phyloP scores from a whole-genome alignment of 345 rosid genomes.

The Brassica rapa region DNA sequence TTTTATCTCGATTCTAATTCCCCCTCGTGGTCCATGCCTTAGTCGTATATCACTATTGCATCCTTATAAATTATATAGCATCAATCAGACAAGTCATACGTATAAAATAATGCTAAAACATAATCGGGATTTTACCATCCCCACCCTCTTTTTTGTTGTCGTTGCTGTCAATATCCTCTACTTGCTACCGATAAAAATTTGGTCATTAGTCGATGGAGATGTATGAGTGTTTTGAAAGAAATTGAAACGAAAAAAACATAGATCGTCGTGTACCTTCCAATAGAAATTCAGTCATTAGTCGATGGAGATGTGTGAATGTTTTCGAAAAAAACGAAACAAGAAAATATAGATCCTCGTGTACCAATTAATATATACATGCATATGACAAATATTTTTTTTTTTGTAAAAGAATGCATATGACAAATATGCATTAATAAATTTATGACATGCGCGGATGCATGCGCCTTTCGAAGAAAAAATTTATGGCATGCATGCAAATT shows the following conservation, averaged over 20 bases:
- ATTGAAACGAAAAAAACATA: background rate
- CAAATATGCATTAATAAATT: background rate
- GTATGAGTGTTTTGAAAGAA: background rate
- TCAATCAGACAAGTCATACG: background rate
- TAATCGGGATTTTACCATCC: background rate
- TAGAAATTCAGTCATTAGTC: background rate
- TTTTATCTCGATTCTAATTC: constrained; percentile 31
- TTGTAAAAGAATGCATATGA: too few species aligned
- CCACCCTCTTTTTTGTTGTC: background rate
- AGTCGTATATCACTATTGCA: constrained; percentile 27
- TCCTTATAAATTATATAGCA: constrained; percentile 4
- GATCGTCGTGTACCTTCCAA: constrained; percentile 1
- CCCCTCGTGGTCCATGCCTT: constrained; percentile 36
- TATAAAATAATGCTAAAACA: constrained; percentile 1
- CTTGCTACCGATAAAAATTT: constrained; percentile 3
- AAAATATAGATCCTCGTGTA: background rate
- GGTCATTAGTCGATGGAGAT: constrained; percentile 22
- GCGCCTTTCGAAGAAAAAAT: background rate
- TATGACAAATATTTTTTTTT: background rate
- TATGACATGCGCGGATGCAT: background rate
- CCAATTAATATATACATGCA: background rate
- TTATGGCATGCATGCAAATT: background rate
- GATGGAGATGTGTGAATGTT: constrained; percentile 26
- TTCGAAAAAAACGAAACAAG: background rate
- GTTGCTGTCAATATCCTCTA: constrained; percentile 8